These are phyloP conservation scores for Liriodendron chinense DNA, from an alignment of 164 flowering plant species.

Conservation along the genomic window DNA sequence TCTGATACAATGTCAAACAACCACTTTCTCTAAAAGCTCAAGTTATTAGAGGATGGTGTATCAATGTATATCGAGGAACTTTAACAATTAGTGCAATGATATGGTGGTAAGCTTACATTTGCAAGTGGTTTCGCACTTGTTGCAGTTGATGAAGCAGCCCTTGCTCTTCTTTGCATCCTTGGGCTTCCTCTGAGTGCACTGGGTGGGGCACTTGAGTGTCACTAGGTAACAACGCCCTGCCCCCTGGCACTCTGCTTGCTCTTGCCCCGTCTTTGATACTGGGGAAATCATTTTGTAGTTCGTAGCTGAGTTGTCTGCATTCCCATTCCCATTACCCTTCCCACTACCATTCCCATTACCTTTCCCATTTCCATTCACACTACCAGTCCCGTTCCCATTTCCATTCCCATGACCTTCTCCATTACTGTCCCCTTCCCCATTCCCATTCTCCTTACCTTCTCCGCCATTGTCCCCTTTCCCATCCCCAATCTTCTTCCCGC, in stretches of 20 bases:
- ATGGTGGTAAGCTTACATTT: conserved; percentile 36
- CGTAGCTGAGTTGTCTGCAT: conserved; percentile 24
- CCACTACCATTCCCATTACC: conserved; percentile 1
- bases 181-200: conserved; percentile 61
- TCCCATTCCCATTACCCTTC: background rate
- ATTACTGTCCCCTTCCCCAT: background rate
- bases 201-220: conserved; percentile 39
- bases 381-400: background rate
- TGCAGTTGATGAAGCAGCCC: conserved; percentile 57
- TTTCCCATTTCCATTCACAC: background rate
- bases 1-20: no score
- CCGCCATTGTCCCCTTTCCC: background rate
- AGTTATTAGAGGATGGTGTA: no score
- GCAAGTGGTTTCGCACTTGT: conserved; percentile 67
- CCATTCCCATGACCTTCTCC: background rate
- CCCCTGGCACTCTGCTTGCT: conserved; percentile 34
- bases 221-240: conserved; percentile 29
- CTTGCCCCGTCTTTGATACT: conserved; percentile 27
- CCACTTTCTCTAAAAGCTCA: no score
- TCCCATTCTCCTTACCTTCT: background rate
- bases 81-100: no score
- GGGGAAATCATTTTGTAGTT: conserved; percentile 27
- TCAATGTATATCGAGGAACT: no score
- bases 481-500: background rate
- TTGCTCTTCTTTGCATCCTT: conserved; percentile 46